phyloP scores from a whole-genome alignment of 75 land plant genomes.

The Chamaecyparis obtusa region DNA sequence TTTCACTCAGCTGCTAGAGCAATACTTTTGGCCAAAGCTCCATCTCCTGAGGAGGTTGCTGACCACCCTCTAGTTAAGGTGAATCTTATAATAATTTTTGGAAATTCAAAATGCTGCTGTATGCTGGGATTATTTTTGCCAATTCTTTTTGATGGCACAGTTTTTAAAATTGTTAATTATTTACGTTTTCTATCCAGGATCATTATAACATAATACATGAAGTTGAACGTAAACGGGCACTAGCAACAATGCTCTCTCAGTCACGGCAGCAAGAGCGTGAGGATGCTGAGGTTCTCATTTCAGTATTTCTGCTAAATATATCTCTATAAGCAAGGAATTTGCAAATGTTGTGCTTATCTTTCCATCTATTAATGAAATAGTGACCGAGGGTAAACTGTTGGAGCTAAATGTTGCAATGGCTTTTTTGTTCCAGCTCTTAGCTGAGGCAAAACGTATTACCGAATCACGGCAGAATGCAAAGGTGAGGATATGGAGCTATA shows the following conservation, averaged over 20 bases:
- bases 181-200: constrained; percentile 48
- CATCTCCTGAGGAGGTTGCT: constrained; percentile 66
- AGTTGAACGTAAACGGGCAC: constrained; percentile 80
- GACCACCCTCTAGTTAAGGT: constrained; percentile 89
- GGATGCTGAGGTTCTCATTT: constrained; percentile 69
- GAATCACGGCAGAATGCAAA: constrained; percentile 59
- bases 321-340: not conserved
- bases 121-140: not conserved
- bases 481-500: constrained; percentile 31
- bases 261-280: constrained; percentile 86
- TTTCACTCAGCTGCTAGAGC: constrained; percentile 63
- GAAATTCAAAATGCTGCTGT: not conserved
- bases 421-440: constrained; percentile 58
- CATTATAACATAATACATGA: constrained; percentile 70
- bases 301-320: not conserved
- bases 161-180: constrained; percentile 2
- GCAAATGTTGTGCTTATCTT: not conserved
- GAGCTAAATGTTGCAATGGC: not conserved
- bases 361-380: not conserved
- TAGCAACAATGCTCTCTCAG: constrained; percentile 69
- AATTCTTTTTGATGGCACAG: not conserved
- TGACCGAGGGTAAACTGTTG: not conserved
- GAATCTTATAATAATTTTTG: not conserved
- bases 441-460: constrained; percentile 81
- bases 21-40: constrained; percentile 73